Base-by-base conservation (phyloP, 192 early-diverging fungal species). In the Mortierella hygrophila region DNA sequence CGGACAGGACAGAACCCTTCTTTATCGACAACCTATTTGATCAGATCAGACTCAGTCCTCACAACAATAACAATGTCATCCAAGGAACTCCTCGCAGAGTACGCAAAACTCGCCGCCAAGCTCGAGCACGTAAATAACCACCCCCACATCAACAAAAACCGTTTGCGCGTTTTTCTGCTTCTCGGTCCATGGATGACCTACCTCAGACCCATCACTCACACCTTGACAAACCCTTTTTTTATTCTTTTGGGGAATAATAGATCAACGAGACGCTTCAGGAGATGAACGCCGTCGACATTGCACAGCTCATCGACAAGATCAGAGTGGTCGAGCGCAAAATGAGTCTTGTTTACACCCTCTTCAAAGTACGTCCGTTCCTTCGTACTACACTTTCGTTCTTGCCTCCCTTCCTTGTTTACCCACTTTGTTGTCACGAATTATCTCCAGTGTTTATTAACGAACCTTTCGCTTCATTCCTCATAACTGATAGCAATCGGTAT, bases 251-350 rank as follows among this genome's bases (percentile, higher is more conserved):
- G 2, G 8, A 32, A 47, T 18, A 44, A 85, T 37, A 86, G 84
- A 86, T 86, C 76, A 86, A 86, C 49, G 76, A 74, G 9, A 81
- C 84, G 7, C 37, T 86, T 11, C 78, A 77, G 29, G 84, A 86
- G 60, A 81, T 86, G 79, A 86, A 86, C 37, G 76, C 84, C 0
- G 84, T 86, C 20, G 84, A 86, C 35, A 73, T 86, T 70, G 60
- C 84, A 47, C 84, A 86, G 35, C 79, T 86, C 57, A 86, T 86
- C 74, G 79, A 86, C 76, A 86, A 80, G 76, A 86, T 86, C 35
- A 70, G 84, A 8, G 74, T 78, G 29, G 84, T 86, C 1, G 84
- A 86, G 52, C 84, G 84, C 13, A 86, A 86, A 71, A 86, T 86
- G 84, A 79, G 84, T 32, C 65, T 86, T 29, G 84, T 86, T 70